Evolutionary conservation across 306 rosid species (phyloP), one percentile per base, ranked within the genome.

Genomic region (Lablab purpureus): DNA sequence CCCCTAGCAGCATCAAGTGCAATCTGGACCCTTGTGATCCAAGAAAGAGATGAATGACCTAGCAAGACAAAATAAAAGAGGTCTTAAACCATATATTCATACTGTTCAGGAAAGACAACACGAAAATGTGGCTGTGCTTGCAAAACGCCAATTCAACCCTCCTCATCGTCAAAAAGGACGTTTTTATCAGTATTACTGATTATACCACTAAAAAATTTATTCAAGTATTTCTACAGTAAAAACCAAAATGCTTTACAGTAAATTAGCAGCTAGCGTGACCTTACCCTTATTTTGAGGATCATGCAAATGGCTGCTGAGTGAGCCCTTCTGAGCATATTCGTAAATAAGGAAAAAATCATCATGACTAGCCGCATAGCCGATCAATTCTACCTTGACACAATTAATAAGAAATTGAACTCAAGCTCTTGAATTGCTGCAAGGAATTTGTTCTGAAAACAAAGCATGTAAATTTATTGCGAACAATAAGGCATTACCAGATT

Each of bases 21-120:
- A 82, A 95, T 91, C 86, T 95, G 99, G 51, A 93, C 93, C 87
- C 99, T 91, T 91, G 88, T 90, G 87, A 91, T 91, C 99, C 99
- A 95, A 69, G 99, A 95, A 65, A 95, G 96, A 41, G 98, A 73
- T 15, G 99, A 90, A 73, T 91, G 93, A 72, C 95, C 99, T 95
- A 83, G 65, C 73, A 75, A 80, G 74, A 81, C 52, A 65, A 74
- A 37, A 37, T 37, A 37, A 51, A 43, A 73, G 0, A 11, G 4
- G 10, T 43, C 15, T 43, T 43, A n/a, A 78, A 71, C 74, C 25
- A 77, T 69, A 66, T 7, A 71, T 43, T 64, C 58, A 68, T 12
- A 27, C 75, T 55, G 52, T 47, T 28, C 80, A 74, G 25, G 67
- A 52, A 25, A 68, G 2, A 58, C 4, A 30, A 56, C 83, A 54